Percentiles rank a stretch among this genome's conserved stretches.
These are phyloP conservation scores for Jaminaea rosea DNA, from an alignment of 1,284 basidiomycete genomes.

Conservation along the genomic window DNA sequence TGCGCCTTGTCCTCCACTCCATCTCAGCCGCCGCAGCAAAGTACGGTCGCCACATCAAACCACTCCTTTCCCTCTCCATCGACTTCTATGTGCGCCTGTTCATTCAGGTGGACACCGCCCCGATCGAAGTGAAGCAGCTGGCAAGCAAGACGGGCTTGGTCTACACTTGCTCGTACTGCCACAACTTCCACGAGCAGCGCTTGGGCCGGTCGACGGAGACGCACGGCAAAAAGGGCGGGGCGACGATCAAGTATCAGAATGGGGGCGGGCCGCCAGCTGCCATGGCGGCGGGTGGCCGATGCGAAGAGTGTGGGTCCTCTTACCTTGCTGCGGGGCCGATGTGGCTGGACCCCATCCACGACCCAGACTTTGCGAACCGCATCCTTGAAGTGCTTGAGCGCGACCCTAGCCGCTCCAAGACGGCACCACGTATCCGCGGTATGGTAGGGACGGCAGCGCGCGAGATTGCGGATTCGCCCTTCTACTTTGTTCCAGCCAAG, in stretches of 20 bases:
- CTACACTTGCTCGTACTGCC: slow-evolving; percentile 37
- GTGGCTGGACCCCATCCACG: slow-evolving; percentile 86
- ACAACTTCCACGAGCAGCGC: slow-evolving; percentile 26
- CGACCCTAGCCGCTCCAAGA: slow-evolving; percentile 60
- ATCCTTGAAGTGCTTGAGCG: slow-evolving; percentile 64
- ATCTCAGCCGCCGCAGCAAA: slow-evolving; percentile 76
- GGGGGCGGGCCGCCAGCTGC: slow-evolving; percentile 66
- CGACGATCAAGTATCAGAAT: slow-evolving; percentile 53
- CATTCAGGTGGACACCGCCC: slow-evolving; percentile 65
- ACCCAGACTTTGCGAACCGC: slow-evolving; percentile 62
- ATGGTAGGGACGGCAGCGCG: slow-evolving; percentile 86
- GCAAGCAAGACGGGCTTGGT: slow-evolving; percentile 41
- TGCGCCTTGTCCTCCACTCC: slow-evolving; percentile 73
- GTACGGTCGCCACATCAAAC: slow-evolving; percentile 85
- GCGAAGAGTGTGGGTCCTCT: slow-evolving; percentile 1
- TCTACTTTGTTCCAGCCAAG: slow-evolving; percentile 84
- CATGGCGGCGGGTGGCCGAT: slow-evolving; percentile 58
- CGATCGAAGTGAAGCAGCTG: slow-evolving; percentile 77
- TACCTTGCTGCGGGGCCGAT: slow-evolving; percentile 77
- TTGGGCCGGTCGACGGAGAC: slow-evolving; percentile 26
- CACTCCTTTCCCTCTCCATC: slow-evolving; percentile 84
- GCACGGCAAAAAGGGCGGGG: slow-evolving; percentile 22
- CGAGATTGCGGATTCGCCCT: slow-evolving; percentile 62
- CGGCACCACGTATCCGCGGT: slow-evolving; percentile 76
- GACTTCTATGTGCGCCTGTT: slow-evolving; percentile 96